A percentile compares a stretch with the other conserved stretches of the same genome.
Conservation (phyloP, 2,329 filamentous ascomycete species). For the Aspergillus japonicus region DNA sequence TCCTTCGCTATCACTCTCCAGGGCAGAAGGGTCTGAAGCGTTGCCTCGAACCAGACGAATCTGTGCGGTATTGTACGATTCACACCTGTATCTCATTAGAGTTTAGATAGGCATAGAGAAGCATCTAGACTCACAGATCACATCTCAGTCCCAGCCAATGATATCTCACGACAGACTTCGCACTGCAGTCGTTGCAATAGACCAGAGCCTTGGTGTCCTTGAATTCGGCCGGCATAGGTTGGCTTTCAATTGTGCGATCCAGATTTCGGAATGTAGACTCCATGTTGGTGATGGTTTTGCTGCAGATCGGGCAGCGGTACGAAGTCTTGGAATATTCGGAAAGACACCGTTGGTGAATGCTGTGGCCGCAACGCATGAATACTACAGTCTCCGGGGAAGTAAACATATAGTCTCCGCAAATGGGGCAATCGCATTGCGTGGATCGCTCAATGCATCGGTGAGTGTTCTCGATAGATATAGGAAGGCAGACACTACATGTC, state of each 20-base stretch:
- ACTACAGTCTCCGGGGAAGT: conserved; percentile 84
- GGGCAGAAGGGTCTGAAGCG: conserved; percentile 24
- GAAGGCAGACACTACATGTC: conserved; percentile 92
- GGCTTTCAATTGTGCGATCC: conserved; percentile 78
- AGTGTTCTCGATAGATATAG: conserved; percentile 76
- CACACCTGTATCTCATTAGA: conserved; percentile 34
- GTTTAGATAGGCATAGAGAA: not conserved
- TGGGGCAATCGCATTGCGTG: conserved; percentile 93
- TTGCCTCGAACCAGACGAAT: conserved; percentile 40
- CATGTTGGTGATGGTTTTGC: conserved; percentile 96
- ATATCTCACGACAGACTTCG: conserved; percentile 80
- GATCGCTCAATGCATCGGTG: conserved; percentile 94
- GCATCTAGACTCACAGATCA: conserved; percentile 47
- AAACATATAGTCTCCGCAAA: conserved; percentile 96
- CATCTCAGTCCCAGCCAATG: conserved; percentile 97
- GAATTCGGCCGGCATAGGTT: conserved; percentile 90
- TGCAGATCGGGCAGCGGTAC: conserved; percentile 96
- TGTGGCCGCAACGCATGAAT: conserved; percentile 93
- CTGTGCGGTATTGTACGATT: conserved; percentile 49
- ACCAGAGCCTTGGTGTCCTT: conserved; percentile 76
- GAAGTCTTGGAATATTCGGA: conserved; percentile 82
- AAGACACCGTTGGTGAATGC: conserved; percentile 89
- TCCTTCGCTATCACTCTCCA: conserved; percentile 23
- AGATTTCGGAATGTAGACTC: conserved; percentile 89
- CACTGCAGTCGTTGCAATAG: conserved; percentile 91